phyloP scores from a whole-genome alignment of 192 early-diverging fungal genomes.

The Allomyces macrogynus region DNA sequence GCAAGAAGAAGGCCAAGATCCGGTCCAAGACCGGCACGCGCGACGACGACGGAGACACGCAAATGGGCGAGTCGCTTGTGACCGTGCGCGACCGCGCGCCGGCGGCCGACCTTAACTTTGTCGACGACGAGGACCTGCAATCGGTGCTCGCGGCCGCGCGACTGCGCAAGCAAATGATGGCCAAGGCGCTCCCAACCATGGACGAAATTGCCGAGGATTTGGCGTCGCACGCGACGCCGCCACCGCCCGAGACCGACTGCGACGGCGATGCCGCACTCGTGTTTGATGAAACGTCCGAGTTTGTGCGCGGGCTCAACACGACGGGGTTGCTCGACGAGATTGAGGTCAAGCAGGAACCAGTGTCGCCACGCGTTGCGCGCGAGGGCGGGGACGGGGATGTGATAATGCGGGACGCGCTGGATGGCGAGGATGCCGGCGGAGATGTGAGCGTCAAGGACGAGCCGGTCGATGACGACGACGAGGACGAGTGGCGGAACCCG shows the following conservation, averaged over 20 bases:
- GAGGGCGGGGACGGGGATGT: constrained; percentile 10
- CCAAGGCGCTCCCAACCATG: constrained; percentile 18
- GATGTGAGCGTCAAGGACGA: constrained; percentile 11
- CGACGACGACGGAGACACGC: constrained; percentile 9
- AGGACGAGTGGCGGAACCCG: not conserved
- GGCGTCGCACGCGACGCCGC: not conserved
- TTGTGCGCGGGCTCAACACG: constrained; percentile 43
- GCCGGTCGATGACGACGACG: not conserved
- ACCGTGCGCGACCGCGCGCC: constrained; percentile 6
- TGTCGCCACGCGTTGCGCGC: constrained; percentile 5
- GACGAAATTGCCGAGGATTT: constrained; percentile 36
- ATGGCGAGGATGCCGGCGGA: not conserved
- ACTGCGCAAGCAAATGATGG: constrained; percentile 25
- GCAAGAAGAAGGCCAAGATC: not conserved
- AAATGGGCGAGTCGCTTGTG: constrained; percentile 10
- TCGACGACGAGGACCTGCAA: constrained; percentile 91
- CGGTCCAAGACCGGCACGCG: constrained; percentile 2
- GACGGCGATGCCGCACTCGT: not conserved
- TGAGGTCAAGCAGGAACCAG: not conserved
- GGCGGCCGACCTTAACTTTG: constrained; percentile 43
- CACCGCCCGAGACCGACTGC: not conserved
- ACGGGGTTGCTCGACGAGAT: constrained; percentile 10
- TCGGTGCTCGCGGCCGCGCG: constrained; percentile 54
- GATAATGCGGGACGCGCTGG: constrained; percentile 10
- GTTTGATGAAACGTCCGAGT: constrained; percentile 53